Conservation (phyloP, 176 grass and related monocot species). For the Typha latifolia region DNA sequence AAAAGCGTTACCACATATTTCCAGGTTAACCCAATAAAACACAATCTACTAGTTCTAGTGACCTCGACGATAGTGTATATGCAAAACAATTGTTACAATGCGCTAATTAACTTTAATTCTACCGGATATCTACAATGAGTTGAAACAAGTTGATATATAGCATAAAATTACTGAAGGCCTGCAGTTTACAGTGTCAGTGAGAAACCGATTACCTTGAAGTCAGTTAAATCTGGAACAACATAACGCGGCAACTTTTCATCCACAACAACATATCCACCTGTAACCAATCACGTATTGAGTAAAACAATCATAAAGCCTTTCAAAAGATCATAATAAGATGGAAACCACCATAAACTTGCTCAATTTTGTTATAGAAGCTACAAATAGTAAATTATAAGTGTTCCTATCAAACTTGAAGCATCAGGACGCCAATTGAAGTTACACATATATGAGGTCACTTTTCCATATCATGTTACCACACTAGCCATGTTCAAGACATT, state of each 20-base stretch:
- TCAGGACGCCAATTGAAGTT: neutral
- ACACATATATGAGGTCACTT: neutral
- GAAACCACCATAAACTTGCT: neutral
- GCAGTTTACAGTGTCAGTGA: too few relatives aligned
- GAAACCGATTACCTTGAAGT: slow-evolving; percentile 64
- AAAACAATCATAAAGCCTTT: slow-evolving; percentile 8
- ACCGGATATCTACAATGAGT: neutral
- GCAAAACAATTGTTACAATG: too few relatives aligned
- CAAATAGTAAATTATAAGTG: neutral
- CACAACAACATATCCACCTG: slow-evolving; percentile 93
- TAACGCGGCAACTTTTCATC: slow-evolving; percentile 83
- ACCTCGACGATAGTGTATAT: too few relatives aligned
- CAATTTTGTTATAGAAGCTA: neutral
- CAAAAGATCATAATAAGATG: slow-evolving; percentile 8
- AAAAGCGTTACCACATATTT: too few relatives aligned
- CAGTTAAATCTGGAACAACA: slow-evolving; percentile 74
- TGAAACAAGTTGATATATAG: neutral
- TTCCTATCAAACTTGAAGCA: neutral
- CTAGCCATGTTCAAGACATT: too few relatives aligned
- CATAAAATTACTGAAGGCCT: neutral
- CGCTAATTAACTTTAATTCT: too few relatives aligned
- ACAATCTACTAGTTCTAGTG: too few relatives aligned
- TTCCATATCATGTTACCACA: neutral
- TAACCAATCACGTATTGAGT: neutral
- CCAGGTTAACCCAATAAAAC: too few relatives aligned